Evolutionary conservation across 495 filamentous ascomycete genomes (phyloP).

Genomic region (Polyplosphaeria fusca): DNA sequence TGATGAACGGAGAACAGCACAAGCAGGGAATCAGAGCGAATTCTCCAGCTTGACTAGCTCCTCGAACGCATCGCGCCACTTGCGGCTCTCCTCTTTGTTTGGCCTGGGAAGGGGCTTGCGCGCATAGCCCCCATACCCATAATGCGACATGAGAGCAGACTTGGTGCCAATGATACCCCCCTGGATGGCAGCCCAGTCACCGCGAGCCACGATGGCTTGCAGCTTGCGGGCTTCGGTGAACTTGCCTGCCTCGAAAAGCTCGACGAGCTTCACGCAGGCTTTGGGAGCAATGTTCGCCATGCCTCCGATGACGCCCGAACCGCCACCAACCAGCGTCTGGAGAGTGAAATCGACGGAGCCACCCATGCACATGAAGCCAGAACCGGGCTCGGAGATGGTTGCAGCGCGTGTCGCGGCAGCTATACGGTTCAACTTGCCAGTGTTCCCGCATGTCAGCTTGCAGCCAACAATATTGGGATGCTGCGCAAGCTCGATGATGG

Average conservation of each 20-base stretch:
- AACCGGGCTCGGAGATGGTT: constrained; percentile 41
- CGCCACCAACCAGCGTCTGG: constrained; percentile 78
- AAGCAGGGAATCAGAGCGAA: constrained; percentile 17
- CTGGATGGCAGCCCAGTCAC: constrained; percentile 86
- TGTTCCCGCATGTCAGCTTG: constrained; percentile 93
- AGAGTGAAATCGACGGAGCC: constrained; percentile 90
- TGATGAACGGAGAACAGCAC: background rate
- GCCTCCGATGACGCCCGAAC: constrained; percentile 80
- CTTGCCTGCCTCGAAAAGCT: constrained; percentile 69
- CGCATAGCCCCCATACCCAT: constrained; percentile 75
- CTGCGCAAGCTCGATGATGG: constrained; percentile 66
- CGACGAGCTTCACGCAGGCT: constrained; percentile 66
- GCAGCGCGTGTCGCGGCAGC: constrained; percentile 59
- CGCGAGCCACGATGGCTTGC: constrained; percentile 75
- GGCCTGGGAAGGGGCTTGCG: constrained; percentile 75
- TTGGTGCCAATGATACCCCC: constrained; percentile 86
- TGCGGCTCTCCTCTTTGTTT: constrained; percentile 54
- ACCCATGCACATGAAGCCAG: constrained; percentile 72
- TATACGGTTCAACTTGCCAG: constrained; percentile 82
- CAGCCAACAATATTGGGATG: constrained; percentile 87
- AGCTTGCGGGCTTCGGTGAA: constrained; percentile 67
- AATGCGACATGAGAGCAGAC: constrained; percentile 66
- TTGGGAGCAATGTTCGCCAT: constrained; percentile 80
- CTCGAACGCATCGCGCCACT: constrained; percentile 67
- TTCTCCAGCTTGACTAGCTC: constrained; percentile 72